Base-by-base conservation (phyloP, 768 basidiomycete genomes). In the Naematelia aurantialba region DNA sequence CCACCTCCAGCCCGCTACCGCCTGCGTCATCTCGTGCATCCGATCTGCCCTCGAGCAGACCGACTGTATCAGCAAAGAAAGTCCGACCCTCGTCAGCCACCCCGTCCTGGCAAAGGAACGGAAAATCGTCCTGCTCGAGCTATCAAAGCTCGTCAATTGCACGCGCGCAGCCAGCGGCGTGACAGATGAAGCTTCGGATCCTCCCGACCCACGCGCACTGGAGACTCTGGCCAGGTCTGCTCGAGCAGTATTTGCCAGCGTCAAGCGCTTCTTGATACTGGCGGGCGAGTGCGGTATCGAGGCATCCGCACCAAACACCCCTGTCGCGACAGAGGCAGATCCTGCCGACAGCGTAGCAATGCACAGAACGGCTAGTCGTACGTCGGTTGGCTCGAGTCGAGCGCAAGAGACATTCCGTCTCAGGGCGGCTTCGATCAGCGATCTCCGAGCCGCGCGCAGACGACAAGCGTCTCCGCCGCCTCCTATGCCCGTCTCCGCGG, bases 1-100 rank as follows among this genome's bases (percentile, higher is more conserved):
- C 1, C 94, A 98, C 77, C 93, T 91, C 68, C 90, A 92, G 70
- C 92, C 94, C 4, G 88, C 91, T 2, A 90, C 93, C 0, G 93
- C 92, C 13, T 92, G 87, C 76, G 88, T 98, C 60, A 92, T 99
- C 66, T 91, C 91, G 12, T 90, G 89, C 55, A 91, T 98, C 48
- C 87, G 93, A 29, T 84, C 87, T 26, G 87, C 94, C 17, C 82
- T 99, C 45, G 84, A 86, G 26, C 83, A 87, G 11, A 86, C 90
- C 14, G 88, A 88, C 58, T 93, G 90, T 56, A 81, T 96, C 22
- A 84, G 86, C 42, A 86, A 89, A 46, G 90, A 94, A 63, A 87
- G 90, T 0, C 81, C 82, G 0, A 78, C 88, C 21, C 82, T 99
- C 19, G 83, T 82, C 63, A 81, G 79, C 47, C 85, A 85, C 66